A percentile compares a stretch with the other conserved stretches of the same genome.
phyloP scores from a whole-genome alignment of 2,329 filamentous ascomycete genomes.

The Talaromyces rugulosus region DNA sequence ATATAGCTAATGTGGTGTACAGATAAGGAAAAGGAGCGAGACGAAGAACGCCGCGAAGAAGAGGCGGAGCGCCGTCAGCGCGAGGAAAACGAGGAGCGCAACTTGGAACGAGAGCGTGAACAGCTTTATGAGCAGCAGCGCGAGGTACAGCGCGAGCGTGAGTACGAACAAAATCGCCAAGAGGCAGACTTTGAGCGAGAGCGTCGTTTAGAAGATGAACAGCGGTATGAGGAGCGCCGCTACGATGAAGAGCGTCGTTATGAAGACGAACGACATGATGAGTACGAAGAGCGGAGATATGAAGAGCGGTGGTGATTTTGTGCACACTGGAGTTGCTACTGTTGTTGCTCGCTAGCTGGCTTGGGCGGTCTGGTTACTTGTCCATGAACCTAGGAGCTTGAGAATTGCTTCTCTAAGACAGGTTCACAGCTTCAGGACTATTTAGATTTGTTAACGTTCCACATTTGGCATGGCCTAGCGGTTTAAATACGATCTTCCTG shows the following conservation, averaged over 20 bases:
- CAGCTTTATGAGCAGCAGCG: conserved; percentile 7
- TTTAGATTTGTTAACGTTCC: background rate
- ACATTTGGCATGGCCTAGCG: background rate
- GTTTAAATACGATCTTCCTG: background rate
- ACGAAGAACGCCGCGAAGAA: conserved; percentile 11
- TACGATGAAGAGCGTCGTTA: conserved; percentile 7
- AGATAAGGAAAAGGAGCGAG: conserved; percentile 10
- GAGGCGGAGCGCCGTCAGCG: background rate
- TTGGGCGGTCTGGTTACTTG: background rate
- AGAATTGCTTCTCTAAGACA: background rate
- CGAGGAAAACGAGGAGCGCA: conserved; percentile 3
- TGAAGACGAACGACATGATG: background rate
- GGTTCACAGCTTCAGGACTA: background rate
- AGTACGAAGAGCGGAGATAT: background rate
- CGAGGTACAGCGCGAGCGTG: conserved; percentile 5
- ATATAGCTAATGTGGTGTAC: background rate
- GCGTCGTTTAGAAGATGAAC: background rate
- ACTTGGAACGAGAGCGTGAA: conserved; percentile 4
- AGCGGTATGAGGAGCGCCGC: background rate
- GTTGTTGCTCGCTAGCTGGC: background rate
- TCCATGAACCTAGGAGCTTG: background rate
- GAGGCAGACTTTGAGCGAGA: background rate
- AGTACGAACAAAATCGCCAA: conserved; percentile 2
- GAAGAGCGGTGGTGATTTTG: conserved; percentile 10
- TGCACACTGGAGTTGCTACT: background rate